Evolutionary conservation across 148 eudicot species (phyloP).

Genomic region (Pharnaceum exiguum): DNA sequence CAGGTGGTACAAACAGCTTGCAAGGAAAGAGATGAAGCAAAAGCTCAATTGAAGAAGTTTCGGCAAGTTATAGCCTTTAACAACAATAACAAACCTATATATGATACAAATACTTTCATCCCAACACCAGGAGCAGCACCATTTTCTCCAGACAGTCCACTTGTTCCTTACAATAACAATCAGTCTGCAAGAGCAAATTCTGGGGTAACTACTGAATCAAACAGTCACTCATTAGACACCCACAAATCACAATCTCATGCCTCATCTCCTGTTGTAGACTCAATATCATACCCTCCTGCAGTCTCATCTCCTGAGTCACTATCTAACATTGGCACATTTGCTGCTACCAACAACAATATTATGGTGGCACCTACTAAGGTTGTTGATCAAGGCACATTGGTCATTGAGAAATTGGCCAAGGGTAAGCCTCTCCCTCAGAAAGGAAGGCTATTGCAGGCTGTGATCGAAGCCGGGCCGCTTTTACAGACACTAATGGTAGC

Average conservation of each 20-base stretch:
- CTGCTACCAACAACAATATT: background rate
- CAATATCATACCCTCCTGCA: slow-evolving; percentile 14
- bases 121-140: slow-evolving; percentile 3
- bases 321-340: background rate
- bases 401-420: slow-evolving; percentile 30
- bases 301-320: slow-evolving; percentile 19
- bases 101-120: background rate
- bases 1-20: slow-evolving; percentile 28
- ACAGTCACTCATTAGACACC: slow-evolving; percentile 35
- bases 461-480: slow-evolving; percentile 45
- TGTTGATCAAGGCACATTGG: slow-evolving; percentile 18
- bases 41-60: slow-evolving; percentile 38
- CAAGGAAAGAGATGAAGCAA: slow-evolving; percentile 77
- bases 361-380: background rate
- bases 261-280: slow-evolving; percentile 35
- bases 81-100: slow-evolving; percentile 8
- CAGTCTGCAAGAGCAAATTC: slow-evolving; percentile 30
- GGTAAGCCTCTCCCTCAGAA: slow-evolving; percentile 35
- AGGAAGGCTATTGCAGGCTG: slow-evolving; percentile 40
- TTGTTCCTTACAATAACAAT: slow-evolving; percentile 17
- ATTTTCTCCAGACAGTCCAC: slow-evolving; percentile 26
- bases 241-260: slow-evolving; percentile 12
- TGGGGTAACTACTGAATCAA: slow-evolving; percentile 53
- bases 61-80: slow-evolving; percentile 18
- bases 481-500: slow-evolving; percentile 45